Evolutionary conservation across 805 yeast species (phyloP), one percentile per base, ranked within the genome.

Genomic region (Torulaspora microellipsoides): DNA sequence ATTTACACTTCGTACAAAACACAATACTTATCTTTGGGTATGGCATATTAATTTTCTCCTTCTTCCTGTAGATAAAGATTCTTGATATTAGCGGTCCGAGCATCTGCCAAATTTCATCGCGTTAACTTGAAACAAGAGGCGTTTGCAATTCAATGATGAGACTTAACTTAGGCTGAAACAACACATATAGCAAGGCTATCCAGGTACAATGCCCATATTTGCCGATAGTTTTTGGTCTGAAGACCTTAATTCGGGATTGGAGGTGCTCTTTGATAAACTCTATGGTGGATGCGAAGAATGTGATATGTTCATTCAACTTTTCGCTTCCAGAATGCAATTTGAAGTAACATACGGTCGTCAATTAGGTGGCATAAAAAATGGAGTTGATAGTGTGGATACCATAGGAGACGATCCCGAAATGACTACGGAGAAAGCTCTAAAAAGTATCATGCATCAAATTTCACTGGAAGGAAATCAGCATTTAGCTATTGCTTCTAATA

Each of bases 1-100:
- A 88, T 56, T 84, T 83, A 69, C 96, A 88, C 58, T 76, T 78
- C 31, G 84, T 83, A 59, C 96, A 88, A 65, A 82, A 88, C 52
- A 77, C 73, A 33, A 88, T 86, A 4, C 78, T 67, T 2, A 88
- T 76, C 34, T 79, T 68, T 2, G 95, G 93, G 46, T 71, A 79
- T 27, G 59, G 54, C 60, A 56, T 54, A 4, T n/a, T 31, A 27
- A 10, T n/a, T 13, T 17, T 31, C 14, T 20, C 25, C 7, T 20
- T 20, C 8, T 20, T 20, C 25, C 8, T 20, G 7, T 20, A 20
- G 25, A 7, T 20, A 20, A 20, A 5, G 25, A 20, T 20, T 4
- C 25, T 20, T 5, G 25, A 17, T 8, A 20, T 20, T 8, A 20
- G 8, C 25, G 25, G 2, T 20, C 25, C 25, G 25, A 20, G 25